phyloP scores from a whole-genome alignment of 192 early-diverging fungal genomes.

The Podila minutissima region DNA sequence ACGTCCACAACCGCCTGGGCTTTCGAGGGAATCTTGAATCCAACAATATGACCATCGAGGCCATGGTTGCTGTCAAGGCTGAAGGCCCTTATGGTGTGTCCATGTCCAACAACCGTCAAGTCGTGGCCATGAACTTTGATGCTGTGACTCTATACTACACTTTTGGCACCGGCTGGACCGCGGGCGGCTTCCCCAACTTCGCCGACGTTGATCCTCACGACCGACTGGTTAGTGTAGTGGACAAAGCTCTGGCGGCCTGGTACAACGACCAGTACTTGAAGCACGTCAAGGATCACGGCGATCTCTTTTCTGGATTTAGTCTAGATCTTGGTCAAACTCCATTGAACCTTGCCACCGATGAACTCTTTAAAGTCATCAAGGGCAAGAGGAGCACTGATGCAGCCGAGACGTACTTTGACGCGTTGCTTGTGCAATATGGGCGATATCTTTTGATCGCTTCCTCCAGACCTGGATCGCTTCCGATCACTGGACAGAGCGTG shows the following conservation, averaged over 20 bases:
- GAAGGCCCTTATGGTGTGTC: slow-evolving; percentile 41
- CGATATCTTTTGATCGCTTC: slow-evolving; percentile 45
- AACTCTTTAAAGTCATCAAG: slow-evolving; percentile 9
- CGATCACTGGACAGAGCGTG: slow-evolving; percentile 17
- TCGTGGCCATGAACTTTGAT: slow-evolving; percentile 32
- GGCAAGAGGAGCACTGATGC: background rate
- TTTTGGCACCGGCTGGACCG: slow-evolving; percentile 20
- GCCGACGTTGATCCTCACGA: slow-evolving; percentile 38
- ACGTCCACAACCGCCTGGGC: slow-evolving; percentile 38
- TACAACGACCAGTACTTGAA: slow-evolving; percentile 30
- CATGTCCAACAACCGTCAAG: slow-evolving; percentile 41
- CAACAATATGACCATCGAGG: slow-evolving; percentile 42
- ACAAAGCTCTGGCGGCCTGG: slow-evolving; percentile 17
- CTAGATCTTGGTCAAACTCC: slow-evolving; percentile 12
- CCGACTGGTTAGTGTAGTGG: slow-evolving; percentile 7
- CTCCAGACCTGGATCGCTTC: slow-evolving; percentile 43
- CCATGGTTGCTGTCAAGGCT: slow-evolving; percentile 25
- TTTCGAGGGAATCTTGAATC: slow-evolving; percentile 20
- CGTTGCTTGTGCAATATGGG: slow-evolving; percentile 29
- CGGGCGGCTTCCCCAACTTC: slow-evolving; percentile 19
- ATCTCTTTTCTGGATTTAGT: slow-evolving; percentile 12
- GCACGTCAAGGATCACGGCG: slow-evolving; percentile 24
- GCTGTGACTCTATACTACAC: slow-evolving; percentile 30
- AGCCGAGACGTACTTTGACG: slow-evolving; percentile 26
- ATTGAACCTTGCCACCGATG: slow-evolving; percentile 24